These are phyloP conservation scores for Coniosporium tulheliwenetii DNA, from an alignment of 2,329 filamentous ascomycete genomes.

Conservation along the genomic window DNA sequence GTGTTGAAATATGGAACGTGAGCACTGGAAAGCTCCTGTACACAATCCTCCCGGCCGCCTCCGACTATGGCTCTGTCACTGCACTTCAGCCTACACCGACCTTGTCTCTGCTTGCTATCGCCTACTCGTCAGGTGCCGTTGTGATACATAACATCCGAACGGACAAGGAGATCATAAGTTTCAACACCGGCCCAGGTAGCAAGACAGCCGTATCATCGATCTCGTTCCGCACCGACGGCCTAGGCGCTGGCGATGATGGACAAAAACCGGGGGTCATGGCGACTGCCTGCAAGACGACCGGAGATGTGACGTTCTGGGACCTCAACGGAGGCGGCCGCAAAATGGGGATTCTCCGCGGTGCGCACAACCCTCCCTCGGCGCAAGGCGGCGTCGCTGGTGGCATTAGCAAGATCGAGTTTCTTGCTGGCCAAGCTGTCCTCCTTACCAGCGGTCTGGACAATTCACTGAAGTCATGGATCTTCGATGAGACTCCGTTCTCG, in stretches of 20 bases:
- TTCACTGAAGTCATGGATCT: constrained; percentile 89
- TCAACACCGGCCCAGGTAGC: constrained; percentile 47
- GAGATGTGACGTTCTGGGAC: constrained; percentile 94
- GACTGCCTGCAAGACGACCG: constrained; percentile 61
- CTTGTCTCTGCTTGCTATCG: constrained; percentile 72
- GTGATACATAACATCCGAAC: constrained; percentile 68
- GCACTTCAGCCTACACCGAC: constrained; percentile 74
- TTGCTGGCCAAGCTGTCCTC: constrained; percentile 76
- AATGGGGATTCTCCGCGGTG: constrained; percentile 72
- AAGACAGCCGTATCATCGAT: constrained; percentile 62
- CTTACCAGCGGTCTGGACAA: constrained; percentile 88
- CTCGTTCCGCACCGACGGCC: constrained; percentile 76
- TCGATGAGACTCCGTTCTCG: constrained; percentile 82
- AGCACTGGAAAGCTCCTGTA: constrained; percentile 84
- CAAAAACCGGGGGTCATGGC: constrained; percentile 84
- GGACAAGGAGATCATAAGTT: constrained; percentile 55
- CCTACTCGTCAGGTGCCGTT: constrained; percentile 66
- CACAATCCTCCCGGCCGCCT: constrained; percentile 63
- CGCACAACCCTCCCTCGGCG: constrained; percentile 60
- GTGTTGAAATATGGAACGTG: constrained; percentile 94
- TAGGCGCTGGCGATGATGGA: constrained; percentile 79
- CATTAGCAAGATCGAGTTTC: constrained; percentile 76
- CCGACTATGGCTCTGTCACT: constrained; percentile 66
- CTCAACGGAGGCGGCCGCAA: constrained; percentile 77
- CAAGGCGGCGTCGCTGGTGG: constrained; percentile 48